Evolutionary conservation across 1,284 basidiomycete genomes (phyloP).

Genomic region (Ceratobasidium theobromae): DNA sequence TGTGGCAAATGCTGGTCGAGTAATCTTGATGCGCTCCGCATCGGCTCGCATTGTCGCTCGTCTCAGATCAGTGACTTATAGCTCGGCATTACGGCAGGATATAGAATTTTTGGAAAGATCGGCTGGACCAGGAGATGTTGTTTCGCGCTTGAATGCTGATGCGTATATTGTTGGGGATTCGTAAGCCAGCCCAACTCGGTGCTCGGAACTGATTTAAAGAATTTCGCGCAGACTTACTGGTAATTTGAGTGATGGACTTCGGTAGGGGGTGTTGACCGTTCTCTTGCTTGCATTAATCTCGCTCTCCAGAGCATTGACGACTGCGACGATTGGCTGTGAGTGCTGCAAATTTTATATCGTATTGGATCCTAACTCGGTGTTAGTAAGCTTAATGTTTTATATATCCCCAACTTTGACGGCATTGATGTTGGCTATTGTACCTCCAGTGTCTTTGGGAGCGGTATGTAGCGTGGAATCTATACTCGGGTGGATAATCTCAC

Average conservation of each 20-base stretch:
- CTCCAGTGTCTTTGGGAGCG: slow-evolving; percentile 92
- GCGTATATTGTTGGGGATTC: slow-evolving; percentile 95
- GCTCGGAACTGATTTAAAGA: slow-evolving; percentile 38
- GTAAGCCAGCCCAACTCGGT: slow-evolving; percentile 50
- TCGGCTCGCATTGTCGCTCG: slow-evolving; percentile 93
- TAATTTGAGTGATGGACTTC: slow-evolving; percentile 88
- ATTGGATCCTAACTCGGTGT: not conserved
- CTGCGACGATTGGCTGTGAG: slow-evolving; percentile 84
- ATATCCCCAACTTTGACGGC: slow-evolving; percentile 88
- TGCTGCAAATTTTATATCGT: slow-evolving; percentile 35
- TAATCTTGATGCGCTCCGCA: slow-evolving; percentile 80
- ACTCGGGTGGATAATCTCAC: not conserved
- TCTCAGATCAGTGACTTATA: slow-evolving; percentile 81
- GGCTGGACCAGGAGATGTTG: slow-evolving; percentile 85
- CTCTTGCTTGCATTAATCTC: not conserved
- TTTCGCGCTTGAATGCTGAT: slow-evolving; percentile 89
- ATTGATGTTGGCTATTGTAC: slow-evolving; percentile 92
- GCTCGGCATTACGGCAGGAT: slow-evolving; percentile 81
- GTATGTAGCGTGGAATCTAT: slow-evolving; percentile 50
- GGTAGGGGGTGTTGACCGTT: slow-evolving; percentile 42
- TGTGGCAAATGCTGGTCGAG: slow-evolving; percentile 81
- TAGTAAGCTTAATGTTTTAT: slow-evolving; percentile 95
- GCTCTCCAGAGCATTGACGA: slow-evolving; percentile 67
- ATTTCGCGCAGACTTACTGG: slow-evolving; percentile 77
- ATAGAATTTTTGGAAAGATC: slow-evolving; percentile 85